Evolutionary conservation across 1,139 yeast species (phyloP).

Genomic region (Yamadazyma dendronema): DNA sequence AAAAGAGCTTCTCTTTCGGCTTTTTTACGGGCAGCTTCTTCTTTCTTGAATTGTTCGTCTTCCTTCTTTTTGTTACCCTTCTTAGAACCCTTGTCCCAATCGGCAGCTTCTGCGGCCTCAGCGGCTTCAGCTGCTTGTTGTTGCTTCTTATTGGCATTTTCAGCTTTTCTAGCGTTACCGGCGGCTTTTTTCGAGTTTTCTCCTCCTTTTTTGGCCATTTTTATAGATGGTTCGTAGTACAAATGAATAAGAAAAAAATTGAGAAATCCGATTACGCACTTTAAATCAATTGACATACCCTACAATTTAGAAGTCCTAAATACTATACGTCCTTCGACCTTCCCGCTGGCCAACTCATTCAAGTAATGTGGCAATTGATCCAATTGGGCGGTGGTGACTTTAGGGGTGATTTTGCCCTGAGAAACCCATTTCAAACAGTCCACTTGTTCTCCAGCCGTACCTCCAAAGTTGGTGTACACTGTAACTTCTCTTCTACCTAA

Average conservation of each 20-base stretch:
- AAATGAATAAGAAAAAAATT: background rate
- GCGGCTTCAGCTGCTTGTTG: conserved; percentile 49
- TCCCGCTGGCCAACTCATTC: conserved; percentile 35
- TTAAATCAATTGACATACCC: background rate
- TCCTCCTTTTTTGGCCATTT: conserved; percentile 61
- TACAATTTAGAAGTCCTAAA: conserved; percentile 28
- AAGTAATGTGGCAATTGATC: conserved; percentile 37
- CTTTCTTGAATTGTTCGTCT: conserved; percentile 57
- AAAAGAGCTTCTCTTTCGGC: conserved; percentile 60
- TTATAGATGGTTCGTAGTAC: conserved; percentile 5
- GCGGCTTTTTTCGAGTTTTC: conserved; percentile 66
- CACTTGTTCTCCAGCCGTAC: conserved; percentile 42
- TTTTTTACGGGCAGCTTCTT: conserved; percentile 63
- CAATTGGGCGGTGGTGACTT: conserved; percentile 30
- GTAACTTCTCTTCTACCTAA: conserved; percentile 43
- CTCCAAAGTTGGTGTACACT: conserved; percentile 46
- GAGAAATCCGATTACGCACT: conserved; percentile 4
- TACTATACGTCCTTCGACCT: conserved; percentile 45
- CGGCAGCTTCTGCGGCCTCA: conserved; percentile 57
- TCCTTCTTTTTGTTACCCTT: conserved; percentile 70
- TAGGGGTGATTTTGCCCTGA: conserved; percentile 41
- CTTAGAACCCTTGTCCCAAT: conserved; percentile 76
- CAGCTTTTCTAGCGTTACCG: conserved; percentile 73
- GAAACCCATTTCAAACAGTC: conserved; percentile 47
- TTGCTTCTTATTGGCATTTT: conserved; percentile 58